phyloP scores from a whole-genome alignment of 1,284 basidiomycete genomes.

The Apiotrichum montevideense region DNA sequence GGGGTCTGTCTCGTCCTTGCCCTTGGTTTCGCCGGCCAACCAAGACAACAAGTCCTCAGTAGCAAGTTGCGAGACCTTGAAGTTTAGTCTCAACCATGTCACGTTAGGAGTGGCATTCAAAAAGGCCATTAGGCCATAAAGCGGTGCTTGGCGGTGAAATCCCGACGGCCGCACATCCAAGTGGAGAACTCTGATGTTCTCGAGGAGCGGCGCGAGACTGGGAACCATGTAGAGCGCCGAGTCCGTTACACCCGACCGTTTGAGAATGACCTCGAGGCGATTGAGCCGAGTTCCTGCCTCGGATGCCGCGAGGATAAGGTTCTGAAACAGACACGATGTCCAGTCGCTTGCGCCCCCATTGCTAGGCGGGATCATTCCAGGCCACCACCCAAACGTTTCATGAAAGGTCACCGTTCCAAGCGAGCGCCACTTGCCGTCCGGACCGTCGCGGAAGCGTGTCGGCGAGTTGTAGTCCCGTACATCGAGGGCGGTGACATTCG shows the following conservation, averaged over 20 bases:
- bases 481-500: constrained; percentile 47
- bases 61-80: too few relatives aligned
- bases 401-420: background rate
- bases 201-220: background rate
- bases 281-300: background rate
- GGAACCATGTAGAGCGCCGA: background rate
- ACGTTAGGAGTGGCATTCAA: constrained; percentile 6
- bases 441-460: constrained; percentile 12
- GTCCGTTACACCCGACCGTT: background rate
- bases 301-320: background rate
- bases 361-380: background rate
- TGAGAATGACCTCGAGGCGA: constrained; percentile 6
- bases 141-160: too few relatives aligned
- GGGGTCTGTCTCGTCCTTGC: too few relatives aligned
- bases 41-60: too few relatives aligned
- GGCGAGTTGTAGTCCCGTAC: constrained; percentile 47
- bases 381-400: background rate
- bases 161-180: background rate
- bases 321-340: background rate
- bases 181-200: constrained; percentile 5
- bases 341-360: background rate
- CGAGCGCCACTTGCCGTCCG: background rate
- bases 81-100: constrained; percentile 9
- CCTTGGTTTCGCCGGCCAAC: too few relatives aligned
- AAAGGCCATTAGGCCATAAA: background rate